Conservation (phyloP, 2,329 filamentous ascomycete species). For the Pseudogymnoascus sp. region DNA sequence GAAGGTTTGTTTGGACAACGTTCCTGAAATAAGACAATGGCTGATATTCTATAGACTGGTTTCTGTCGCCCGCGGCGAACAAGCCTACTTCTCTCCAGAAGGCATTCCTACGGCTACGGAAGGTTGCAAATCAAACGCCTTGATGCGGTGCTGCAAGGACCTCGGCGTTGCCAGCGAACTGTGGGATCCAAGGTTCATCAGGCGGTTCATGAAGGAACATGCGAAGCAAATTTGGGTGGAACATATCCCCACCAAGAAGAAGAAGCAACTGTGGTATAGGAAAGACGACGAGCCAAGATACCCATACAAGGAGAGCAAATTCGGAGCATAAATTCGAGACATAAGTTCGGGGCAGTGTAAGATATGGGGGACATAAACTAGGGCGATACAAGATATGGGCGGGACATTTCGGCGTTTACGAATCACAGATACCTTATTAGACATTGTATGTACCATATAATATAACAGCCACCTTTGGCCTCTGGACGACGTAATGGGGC, state of each 20-base stretch:
- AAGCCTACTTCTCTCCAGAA: conserved; percentile 84
- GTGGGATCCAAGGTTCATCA: conserved; percentile 91
- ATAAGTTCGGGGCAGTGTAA: neutral
- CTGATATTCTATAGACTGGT: conserved; percentile 58
- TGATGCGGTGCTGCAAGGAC: conserved; percentile 98
- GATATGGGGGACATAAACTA: neutral
- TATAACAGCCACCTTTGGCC: neutral
- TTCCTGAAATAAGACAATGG: neutral
- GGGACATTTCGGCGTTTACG: conserved; percentile 1
- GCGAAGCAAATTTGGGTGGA: conserved; percentile 83
- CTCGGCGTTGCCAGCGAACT: conserved; percentile 88
- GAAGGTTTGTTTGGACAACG: conserved; percentile 54
- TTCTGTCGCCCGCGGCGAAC: conserved; percentile 86
- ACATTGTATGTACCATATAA: conserved; percentile 9
- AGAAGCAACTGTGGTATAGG: conserved; percentile 75
- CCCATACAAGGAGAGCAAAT: conserved; percentile 45
- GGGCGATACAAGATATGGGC: neutral
- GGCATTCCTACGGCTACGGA: conserved; percentile 90
- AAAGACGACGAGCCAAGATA: conserved; percentile 70
- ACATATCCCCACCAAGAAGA: conserved; percentile 78
- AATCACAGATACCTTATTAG: conserved; percentile 3
- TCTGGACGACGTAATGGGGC: neutral
- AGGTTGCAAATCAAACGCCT: conserved; percentile 93
- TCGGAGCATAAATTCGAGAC: conserved; percentile 4
- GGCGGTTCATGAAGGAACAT: conserved; percentile 66